phyloP scores from a whole-genome alignment of 345 rosid genomes.

The Toxicodendron radicans region DNA sequence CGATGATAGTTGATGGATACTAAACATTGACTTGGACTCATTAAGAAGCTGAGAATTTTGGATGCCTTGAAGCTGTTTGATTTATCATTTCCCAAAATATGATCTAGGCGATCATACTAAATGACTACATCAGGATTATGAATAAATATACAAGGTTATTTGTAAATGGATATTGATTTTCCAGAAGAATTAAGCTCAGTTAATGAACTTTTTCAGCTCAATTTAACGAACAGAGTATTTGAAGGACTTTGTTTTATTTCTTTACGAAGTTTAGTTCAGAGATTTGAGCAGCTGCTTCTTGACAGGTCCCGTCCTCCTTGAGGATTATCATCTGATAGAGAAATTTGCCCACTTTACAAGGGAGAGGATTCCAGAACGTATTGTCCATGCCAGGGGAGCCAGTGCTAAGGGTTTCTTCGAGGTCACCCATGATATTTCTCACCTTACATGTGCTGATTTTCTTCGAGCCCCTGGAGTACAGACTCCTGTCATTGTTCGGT shows the following conservation, averaged over 20 bases:
- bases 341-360: conserved; percentile 90
- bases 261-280: neutral
- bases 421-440: conserved; percentile 86
- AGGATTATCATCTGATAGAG: conserved; percentile 95
- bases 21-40: too few relatives aligned
- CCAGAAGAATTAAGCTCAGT: too few relatives aligned
- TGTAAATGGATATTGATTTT: too few relatives aligned
- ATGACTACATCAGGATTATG: too few relatives aligned
- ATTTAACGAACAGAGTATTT: too few relatives aligned
- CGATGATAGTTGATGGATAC: too few relatives aligned
- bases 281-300: neutral
- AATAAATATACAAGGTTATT: too few relatives aligned
- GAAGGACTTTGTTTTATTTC: too few relatives aligned
- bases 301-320: conserved; percentile 88
- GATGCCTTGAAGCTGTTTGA: neutral
- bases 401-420: conserved; percentile 99
- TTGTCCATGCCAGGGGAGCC: conserved; percentile 96
- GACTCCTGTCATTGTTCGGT: conserved; percentile 93
- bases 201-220: too few relatives aligned
- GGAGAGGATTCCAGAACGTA: conserved; percentile 94
- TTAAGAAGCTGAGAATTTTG: neutral
- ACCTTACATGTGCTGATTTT: conserved; percentile 87
- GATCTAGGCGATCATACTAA: too few relatives aligned
- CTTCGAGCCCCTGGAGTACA: conserved; percentile 91
- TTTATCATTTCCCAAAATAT: too few relatives aligned